phyloP scores from a whole-genome alignment of 2,329 filamentous ascomycete genomes.

The Mycosphaerella sp. region DNA sequence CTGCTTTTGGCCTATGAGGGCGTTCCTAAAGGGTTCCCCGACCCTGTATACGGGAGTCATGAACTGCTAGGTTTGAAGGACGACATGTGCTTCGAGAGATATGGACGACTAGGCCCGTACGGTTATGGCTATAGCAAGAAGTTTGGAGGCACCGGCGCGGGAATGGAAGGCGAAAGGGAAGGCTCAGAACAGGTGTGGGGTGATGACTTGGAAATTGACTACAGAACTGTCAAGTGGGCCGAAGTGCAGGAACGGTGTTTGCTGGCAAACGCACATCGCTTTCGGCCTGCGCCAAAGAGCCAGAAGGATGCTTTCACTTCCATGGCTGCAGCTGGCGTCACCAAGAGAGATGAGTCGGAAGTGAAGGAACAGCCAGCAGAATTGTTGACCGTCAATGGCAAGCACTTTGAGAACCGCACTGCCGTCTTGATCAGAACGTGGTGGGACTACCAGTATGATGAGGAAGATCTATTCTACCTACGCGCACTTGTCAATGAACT shows the following conservation, averaged over 20 bases:
- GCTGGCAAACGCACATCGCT: slow-evolving; percentile 63
- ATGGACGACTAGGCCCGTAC: slow-evolving; percentile 81
- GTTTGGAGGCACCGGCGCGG: slow-evolving; percentile 75
- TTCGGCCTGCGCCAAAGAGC: slow-evolving; percentile 40
- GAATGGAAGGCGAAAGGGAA: slow-evolving; percentile 74
- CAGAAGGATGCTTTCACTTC: slow-evolving; percentile 37
- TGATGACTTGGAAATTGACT: slow-evolving; percentile 66
- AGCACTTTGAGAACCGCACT: slow-evolving; percentile 50
- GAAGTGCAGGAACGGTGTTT: slow-evolving; percentile 69
- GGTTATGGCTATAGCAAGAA: slow-evolving; percentile 77
- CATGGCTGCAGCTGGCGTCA: slow-evolving; percentile 32
- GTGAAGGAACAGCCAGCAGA: slow-evolving; percentile 15
- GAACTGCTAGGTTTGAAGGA: slow-evolving; percentile 69
- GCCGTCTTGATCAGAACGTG: slow-evolving; percentile 77
- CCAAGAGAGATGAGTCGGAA: slow-evolving; percentile 20
- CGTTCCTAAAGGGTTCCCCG: slow-evolving; percentile 74
- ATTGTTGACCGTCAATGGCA: slow-evolving; percentile 13
- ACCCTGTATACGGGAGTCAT: slow-evolving; percentile 81
- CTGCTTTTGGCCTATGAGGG: slow-evolving; percentile 67
- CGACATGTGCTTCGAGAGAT: slow-evolving; percentile 89
- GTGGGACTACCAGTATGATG: slow-evolving; percentile 70
- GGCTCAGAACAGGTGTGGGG: slow-evolving; percentile 76
- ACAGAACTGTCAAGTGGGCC: slow-evolving; percentile 68
- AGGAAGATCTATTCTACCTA: slow-evolving; percentile 75
- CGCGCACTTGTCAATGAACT: slow-evolving; percentile 76